Evolutionary conservation across 2,329 filamentous ascomycete species (phyloP), one percentile per base, ranked within the genome.

Genomic region (Fusarium redolens): DNA sequence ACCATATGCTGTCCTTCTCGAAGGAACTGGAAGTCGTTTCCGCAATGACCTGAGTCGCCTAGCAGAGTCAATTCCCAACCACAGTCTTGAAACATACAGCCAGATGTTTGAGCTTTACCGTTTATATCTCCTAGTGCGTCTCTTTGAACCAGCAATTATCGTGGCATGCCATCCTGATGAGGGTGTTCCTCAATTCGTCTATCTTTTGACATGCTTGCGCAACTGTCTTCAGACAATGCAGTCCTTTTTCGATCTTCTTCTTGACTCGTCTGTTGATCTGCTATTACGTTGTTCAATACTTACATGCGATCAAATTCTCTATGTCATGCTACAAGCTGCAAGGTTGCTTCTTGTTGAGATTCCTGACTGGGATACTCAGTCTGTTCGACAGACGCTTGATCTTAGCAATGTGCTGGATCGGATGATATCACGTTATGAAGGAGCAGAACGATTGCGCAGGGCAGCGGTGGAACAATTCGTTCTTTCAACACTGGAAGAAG

Each of bases 141-240:
- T 83, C 18, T 83, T 84, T 69, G 78, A 84, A 37, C 83, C 83
- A 2, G 83, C 82, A 12, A 82, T 82, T 9, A 71, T 79, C 22
- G 69, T 78, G n/a, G 75, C 69, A 54, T 70, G 76, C 22, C 71
- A 76, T 15, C 71, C 73, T 22, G 69, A 76, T n/a, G 77, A 78
- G 38, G 68, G 72, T 22, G 72, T 79, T 11, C 71, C 77, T 5
- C 74, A 73, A 9, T 74, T 77, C 25, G 72, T 74, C 10, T 79
- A 79, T 61, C 78, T 79, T 37, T 66, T 75, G 3, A 77, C 81
- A 57, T 81, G 80, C 47, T 77, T 85, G 55, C 71, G 77, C 14
- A 79, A 81, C 63, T 82, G 82, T 65, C 72, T 85, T 13, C 65
- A 78, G 30, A 80, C 82, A 43, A 79, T 79, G 18, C 75, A 71